Conservation (phyloP, 2,329 filamentous ascomycete genomes). For the Pyrenochaeta sp. region DNA sequence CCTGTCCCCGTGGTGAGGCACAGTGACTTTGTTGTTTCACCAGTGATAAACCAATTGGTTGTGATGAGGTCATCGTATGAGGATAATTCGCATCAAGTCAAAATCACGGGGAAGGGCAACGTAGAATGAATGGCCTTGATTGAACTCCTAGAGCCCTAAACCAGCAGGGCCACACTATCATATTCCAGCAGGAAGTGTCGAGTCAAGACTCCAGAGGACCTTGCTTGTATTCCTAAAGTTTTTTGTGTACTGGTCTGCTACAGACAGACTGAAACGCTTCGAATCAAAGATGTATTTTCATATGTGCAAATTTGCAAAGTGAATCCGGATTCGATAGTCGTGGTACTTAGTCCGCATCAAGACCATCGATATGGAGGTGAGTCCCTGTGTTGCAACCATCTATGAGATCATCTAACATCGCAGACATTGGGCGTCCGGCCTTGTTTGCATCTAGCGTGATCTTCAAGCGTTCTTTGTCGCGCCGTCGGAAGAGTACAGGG, state of each 20-base stretch:
- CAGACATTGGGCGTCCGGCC: conserved; percentile 5
- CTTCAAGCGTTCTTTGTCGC: conserved; percentile 5
- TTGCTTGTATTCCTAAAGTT: too few species aligned
- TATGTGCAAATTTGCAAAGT: background rate
- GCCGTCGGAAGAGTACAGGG: conserved; percentile 1
- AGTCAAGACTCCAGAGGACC: too few species aligned
- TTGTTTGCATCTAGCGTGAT: conserved; percentile 11
- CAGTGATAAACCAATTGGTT: background rate
- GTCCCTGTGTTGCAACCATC: background rate
- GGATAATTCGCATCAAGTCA: background rate
- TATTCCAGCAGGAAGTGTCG: too few species aligned
- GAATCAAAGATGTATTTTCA: background rate
- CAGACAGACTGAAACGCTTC: background rate
- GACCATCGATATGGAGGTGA: background rate
- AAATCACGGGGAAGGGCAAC: background rate
- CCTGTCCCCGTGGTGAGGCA: background rate
- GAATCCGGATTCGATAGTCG: background rate
- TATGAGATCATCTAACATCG: conserved; percentile 19
- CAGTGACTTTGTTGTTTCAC: background rate
- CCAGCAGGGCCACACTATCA: too few species aligned
- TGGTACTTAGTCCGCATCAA: background rate
- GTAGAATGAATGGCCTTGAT: background rate
- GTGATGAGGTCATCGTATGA: background rate
- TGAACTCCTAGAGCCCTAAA: background rate
- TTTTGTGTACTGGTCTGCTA: background rate